Conservation (phyloP, 2,329 filamentous ascomycete species). For the Epichloe scottii region DNA sequence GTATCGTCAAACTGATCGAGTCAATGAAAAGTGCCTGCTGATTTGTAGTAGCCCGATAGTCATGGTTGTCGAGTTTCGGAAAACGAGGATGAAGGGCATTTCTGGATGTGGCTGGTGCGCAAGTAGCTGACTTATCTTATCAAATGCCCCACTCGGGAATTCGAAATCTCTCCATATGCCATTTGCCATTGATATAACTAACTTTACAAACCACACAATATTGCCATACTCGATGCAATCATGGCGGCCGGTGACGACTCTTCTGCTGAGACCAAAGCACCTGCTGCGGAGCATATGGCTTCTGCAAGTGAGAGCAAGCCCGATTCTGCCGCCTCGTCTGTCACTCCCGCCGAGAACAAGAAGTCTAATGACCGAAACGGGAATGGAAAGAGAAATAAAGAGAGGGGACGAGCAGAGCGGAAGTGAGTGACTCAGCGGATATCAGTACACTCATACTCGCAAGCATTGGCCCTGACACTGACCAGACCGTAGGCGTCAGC, state of each 20-base stretch:
- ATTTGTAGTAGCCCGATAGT: too few relatives aligned
- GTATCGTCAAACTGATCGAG: too few relatives aligned
- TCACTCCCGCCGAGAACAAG: neutral
- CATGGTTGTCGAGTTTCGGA: too few relatives aligned
- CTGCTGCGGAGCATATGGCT: conserved; percentile 7
- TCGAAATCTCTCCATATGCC: conserved; percentile 3
- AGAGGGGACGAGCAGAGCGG: conserved; percentile 16
- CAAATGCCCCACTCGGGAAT: neutral
- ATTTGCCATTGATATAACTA: conserved; percentile 3
- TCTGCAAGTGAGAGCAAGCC: conserved; percentile 2
- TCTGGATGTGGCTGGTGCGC: too few relatives aligned
- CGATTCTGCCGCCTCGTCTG: neutral
- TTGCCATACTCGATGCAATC: conserved; percentile 15
- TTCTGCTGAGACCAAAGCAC: conserved; percentile 15
- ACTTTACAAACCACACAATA: neutral
- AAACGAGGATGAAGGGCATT: too few relatives aligned
- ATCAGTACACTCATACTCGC: too few relatives aligned
- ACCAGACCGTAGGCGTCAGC: conserved; percentile 23
- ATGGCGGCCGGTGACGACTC: conserved; percentile 21
- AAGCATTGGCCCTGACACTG: conserved; percentile 13
- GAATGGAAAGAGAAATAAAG: conserved; percentile 10
- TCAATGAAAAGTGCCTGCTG: too few relatives aligned
- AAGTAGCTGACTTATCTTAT: conserved; percentile 1
- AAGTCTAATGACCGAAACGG: conserved; percentile 6
- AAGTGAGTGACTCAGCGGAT: conserved; percentile 2